Conservation (phyloP, 2,329 filamentous ascomycete species). For the Septoria linicola region DNA sequence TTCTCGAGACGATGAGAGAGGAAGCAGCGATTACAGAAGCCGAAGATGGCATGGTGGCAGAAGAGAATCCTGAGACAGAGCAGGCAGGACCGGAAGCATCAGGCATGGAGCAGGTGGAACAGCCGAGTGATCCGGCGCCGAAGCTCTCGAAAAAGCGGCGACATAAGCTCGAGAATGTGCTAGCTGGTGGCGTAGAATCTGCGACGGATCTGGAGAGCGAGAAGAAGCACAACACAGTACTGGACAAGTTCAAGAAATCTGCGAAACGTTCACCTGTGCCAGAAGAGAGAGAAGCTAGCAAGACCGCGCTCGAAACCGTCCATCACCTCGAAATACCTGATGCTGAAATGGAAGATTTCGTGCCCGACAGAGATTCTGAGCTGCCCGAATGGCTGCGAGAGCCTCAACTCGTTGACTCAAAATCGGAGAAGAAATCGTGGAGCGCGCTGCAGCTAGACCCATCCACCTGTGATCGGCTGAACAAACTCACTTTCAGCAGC, state of each 20-base stretch:
- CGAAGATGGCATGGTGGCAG: not conserved
- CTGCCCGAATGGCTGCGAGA: constrained; percentile 78
- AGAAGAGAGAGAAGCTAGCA: constrained; percentile 23
- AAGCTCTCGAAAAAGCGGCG: constrained; percentile 50
- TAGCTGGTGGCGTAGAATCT: constrained; percentile 31
- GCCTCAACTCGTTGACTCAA: constrained; percentile 47
- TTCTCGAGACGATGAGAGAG: constrained; percentile 8
- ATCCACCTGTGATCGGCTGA: constrained; percentile 52
- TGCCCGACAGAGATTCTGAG: constrained; percentile 68
- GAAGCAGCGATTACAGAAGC: constrained; percentile 4
- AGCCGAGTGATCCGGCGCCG: no score
- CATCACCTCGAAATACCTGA: constrained; percentile 58
- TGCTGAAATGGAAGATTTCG: constrained; percentile 39
- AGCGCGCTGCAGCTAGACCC: constrained; percentile 5
- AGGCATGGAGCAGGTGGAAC: not conserved
- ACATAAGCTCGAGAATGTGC: constrained; percentile 41
- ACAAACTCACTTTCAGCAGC: constrained; percentile 65
- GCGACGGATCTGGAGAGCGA: constrained; percentile 38
- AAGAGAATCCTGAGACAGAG: not conserved
- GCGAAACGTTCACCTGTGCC: constrained; percentile 19
- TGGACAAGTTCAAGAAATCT: constrained; percentile 48
- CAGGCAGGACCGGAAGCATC: no score
- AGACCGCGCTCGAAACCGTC: constrained; percentile 41
- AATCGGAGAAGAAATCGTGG: constrained; percentile 2
- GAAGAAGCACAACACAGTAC: constrained; percentile 39